Evolutionary conservation across 352 stramenopile genomes (phyloP).

Genomic region (Globisporangium nagaii): DNA sequence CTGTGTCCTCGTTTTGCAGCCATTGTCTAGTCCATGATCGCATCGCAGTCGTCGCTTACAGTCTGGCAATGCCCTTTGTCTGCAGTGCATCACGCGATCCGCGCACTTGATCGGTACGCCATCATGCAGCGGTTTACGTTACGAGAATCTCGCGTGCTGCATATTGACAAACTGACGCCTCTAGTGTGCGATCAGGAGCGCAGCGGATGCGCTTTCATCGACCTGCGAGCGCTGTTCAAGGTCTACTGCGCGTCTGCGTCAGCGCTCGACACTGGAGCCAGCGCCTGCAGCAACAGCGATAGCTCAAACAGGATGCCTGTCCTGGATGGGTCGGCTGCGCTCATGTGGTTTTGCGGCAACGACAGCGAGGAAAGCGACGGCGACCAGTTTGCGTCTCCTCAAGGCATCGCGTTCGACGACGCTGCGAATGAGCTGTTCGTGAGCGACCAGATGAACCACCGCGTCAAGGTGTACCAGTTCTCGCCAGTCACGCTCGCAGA

Average conservation of each 20-base stretch:
- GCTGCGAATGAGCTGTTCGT: slow-evolving; percentile 52
- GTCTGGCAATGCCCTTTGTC: background rate
- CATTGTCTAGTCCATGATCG: too few species aligned
- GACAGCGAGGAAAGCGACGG: background rate
- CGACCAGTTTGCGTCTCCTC: slow-evolving; percentile 6
- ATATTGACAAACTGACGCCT: slow-evolving; percentile 4
- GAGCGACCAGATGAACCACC: slow-evolving; percentile 46
- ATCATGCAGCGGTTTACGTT: too few species aligned
- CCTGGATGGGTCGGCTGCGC: background rate
- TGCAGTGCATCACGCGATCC: slow-evolving; percentile 8
- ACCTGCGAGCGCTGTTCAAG: slow-evolving; percentile 30
- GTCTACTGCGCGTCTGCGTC: slow-evolving; percentile 7
- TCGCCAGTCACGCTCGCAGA: slow-evolving; percentile 5
- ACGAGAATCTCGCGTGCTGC: background rate
- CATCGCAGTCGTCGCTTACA: too few species aligned
- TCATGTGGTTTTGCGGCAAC: slow-evolving; percentile 2
- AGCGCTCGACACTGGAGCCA: background rate
- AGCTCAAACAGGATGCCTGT: background rate
- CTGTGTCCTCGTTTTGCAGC: background rate
- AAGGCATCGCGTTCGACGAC: slow-evolving; percentile 43
- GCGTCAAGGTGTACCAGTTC: slow-evolving; percentile 42
- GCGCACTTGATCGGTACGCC: slow-evolving; percentile 14
- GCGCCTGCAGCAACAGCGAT: background rate
- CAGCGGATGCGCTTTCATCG: slow-evolving; percentile 18
- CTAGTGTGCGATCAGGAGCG: slow-evolving; percentile 32